Base-by-base conservation (phyloP, 2,329 filamentous ascomycete genomes). In the Penicillium digitatum region DNA sequence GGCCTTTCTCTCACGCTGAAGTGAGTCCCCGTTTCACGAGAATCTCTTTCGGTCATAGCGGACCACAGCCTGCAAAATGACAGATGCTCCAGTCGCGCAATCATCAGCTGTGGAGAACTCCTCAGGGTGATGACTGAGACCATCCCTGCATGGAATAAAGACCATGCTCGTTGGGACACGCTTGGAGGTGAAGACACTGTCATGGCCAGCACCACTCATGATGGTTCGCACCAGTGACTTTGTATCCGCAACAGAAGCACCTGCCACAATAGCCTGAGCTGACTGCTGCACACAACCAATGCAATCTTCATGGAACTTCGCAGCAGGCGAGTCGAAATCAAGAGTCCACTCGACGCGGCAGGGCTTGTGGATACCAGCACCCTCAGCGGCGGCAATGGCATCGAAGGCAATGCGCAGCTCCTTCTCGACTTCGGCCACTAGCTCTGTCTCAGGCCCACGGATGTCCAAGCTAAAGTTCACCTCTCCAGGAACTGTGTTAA, bases 401-500 rank as follows among this genome's bases (percentile, higher is more conserved):
- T 77, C 76, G 64, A 89, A 89, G 46, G 86, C 83, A 3, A 67
- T 65, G 54, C 78, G 78, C 48, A 88, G 73, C 42, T 79, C 75
- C 6, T 75, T 68, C 64, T 87, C 85, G 40, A 88, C 78, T n/a
- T 73, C 71, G 4, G 79, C 75, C 1, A 89, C 79, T 3, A 78
- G 79, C 24, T 74, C 74, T 64, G 87, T 82, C 32, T 79, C 76
- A 5, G 77, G 79, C 0, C 82, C 79, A 31, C 87, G 82, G 50
- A 90, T 82, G 64, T 90, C 87, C 5, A 90, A 79, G 29, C 79
- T 84, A 70, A 90, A 88, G 42, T 78, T 78, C 6, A 90, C 88
- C 29, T 76, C 72, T 0, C 86, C 86, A 0, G 88, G 86, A 0
- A 90, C 85, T 0, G 88, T 91, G 70, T 91, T 90, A 16, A 87